Conservation (phyloP, 495 filamentous ascomycete species). For the Baudoinia panamericana region DNA sequence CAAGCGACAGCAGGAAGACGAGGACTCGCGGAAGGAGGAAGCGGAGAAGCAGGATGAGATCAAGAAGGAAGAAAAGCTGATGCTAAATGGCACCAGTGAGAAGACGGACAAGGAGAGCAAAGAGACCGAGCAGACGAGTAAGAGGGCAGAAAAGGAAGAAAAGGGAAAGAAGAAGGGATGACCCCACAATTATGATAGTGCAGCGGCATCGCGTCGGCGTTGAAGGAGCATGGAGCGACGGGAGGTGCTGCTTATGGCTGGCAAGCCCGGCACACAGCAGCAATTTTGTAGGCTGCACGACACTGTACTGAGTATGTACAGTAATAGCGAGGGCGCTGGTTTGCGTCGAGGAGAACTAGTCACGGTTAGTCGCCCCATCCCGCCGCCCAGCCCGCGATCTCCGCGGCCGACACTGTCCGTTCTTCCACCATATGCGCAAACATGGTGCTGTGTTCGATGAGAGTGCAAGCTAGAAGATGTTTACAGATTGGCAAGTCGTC, state of each 20-base stretch:
- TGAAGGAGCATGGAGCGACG: too few species aligned
- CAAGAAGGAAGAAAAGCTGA: conserved; percentile 43
- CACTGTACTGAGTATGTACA: conserved; percentile 12
- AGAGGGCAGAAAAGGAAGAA: conserved; percentile 39
- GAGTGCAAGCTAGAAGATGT: conserved; percentile 71
- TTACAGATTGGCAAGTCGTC: conserved; percentile 58
- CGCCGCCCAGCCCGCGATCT: conserved; percentile 65
- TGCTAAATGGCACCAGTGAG: conserved; percentile 34
- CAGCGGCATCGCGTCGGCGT: too few species aligned
- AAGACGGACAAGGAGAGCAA: conserved; percentile 46
- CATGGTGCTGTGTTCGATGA: conserved; percentile 55
- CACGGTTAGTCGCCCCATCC: conserved; percentile 35
- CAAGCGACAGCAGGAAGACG: conserved; percentile 89
- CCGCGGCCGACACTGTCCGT: conserved; percentile 43
- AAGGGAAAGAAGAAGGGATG: conserved; percentile 34
- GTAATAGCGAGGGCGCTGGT: conserved; percentile 1
- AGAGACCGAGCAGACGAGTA: conserved; percentile 35
- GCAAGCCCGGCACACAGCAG: too few species aligned
- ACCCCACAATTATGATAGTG: neutral
- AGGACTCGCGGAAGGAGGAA: conserved; percentile 70
- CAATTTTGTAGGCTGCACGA: too few species aligned
- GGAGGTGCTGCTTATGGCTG: too few species aligned
- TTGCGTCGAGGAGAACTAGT: too few species aligned
- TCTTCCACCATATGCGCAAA: conserved; percentile 43
- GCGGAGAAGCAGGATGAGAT: conserved; percentile 41